A percentile compares a stretch with the other conserved stretches of the same genome.
Evolutionary conservation across 768 basidiomycete species (phyloP).

Genomic region (Phlebiopsis gigantea): DNA sequence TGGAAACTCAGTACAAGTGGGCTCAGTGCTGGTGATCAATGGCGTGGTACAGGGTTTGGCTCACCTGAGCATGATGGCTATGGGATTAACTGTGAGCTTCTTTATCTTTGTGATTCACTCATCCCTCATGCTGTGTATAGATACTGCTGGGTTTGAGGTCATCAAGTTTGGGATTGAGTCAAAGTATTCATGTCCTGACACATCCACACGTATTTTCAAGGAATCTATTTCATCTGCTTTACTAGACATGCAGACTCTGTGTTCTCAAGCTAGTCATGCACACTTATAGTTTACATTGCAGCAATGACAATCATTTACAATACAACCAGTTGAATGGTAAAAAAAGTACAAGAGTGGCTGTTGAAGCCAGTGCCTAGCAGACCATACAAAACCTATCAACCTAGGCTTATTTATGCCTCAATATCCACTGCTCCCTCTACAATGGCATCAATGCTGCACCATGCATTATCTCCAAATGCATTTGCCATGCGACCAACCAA

Average conservation of each 20-base stretch:
- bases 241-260: slow-evolving; percentile 53
- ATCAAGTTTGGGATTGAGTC: slow-evolving; percentile 95
- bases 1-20: slow-evolving; percentile 93
- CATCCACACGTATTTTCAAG: slow-evolving; percentile 70
- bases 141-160: slow-evolving; percentile 70
- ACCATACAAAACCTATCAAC: background rate
- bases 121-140: slow-evolving; percentile 36
- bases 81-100: slow-evolving; percentile 82
- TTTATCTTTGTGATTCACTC: background rate
- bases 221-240: slow-evolving; percentile 55
- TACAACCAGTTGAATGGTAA: slow-evolving; percentile 10
- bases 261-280: background rate
- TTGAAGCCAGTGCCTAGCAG: slow-evolving; percentile 2
- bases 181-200: slow-evolving; percentile 63
- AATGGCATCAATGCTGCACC: slow-evolving; percentile 32
- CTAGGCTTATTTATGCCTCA: background rate
- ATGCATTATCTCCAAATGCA: slow-evolving; percentile 29
- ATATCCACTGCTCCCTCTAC: slow-evolving; percentile 23
- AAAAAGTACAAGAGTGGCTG: background rate
- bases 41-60: slow-evolving; percentile 91
- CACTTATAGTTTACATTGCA: slow-evolving; percentile 11
- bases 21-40: slow-evolving; percentile 77
- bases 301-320: background rate
- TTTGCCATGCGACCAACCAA: slow-evolving; percentile 37
- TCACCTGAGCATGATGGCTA: slow-evolving; percentile 80